Base-by-base conservation (phyloP, 83 land plant species). In the Thuja plicata region DNA sequence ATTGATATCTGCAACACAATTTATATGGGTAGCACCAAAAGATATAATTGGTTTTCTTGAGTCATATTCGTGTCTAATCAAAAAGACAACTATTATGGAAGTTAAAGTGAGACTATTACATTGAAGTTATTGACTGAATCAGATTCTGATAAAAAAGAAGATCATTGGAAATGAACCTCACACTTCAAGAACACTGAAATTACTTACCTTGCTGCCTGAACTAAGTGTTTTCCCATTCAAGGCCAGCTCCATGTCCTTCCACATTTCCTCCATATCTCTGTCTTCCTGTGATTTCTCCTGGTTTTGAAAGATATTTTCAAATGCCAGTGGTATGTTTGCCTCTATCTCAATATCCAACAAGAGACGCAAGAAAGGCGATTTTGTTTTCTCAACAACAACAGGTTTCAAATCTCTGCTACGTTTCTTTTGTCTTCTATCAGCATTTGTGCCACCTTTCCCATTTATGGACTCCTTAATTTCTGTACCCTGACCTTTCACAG, bases 211-310 rank as follows among this genome's bases (percentile, higher is more conserved):
- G 43, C 54, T 83, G 50, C 52, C 55, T 46, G 85, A 83, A 46
- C 30, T 83, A 27, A 83, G 85, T 11, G 43, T 45, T 32, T 27
- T 83, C 15, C 55, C 85, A 40, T 43, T 83, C 12, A 83, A 83
- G 55, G 85, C 85, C 85, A 83, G 50, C 32, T 83, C 85, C 85
- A 83, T 83, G 50, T 83, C 85, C 85, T 83, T 83, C 85, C 85
- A 83, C 85, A 83, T 83, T 9, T 83, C 85, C 3, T 83, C 85
- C 48, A 83, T 10, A n/a, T 46, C 85, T 27, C 1, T 46, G 12
- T 83, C 43, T 48, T 83, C 85, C 32, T 83, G 54, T 83, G 85
- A 83, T 83, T 24, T 83, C 43, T 83, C 30, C 85, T 83, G 54
- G 54, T 46, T 48, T 83, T 7, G 34, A 3, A 83, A 83, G n/a